Conservation (phyloP, 2,329 filamentous ascomycete genomes). For the Paracamarosporium sp. region DNA sequence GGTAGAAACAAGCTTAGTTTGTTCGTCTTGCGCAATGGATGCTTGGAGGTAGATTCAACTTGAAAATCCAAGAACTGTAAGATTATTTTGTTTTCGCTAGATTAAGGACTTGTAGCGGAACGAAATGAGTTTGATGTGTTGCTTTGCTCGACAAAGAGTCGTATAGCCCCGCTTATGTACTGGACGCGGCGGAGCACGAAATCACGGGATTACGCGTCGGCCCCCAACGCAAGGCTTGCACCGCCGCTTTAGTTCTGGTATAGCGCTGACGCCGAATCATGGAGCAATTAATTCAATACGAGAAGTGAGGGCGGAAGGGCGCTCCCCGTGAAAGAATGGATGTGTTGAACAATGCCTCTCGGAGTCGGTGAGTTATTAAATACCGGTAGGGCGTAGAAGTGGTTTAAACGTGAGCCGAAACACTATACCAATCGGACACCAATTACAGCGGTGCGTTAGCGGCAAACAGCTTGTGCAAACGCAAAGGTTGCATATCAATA, state of each 20-base stretch:
- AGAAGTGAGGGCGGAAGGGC: conserved; percentile 4
- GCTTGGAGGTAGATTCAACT: neutral
- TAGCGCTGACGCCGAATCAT: neutral
- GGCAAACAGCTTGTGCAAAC: too few relatives aligned
- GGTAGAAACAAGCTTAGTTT: neutral
- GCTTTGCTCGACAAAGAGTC: neutral
- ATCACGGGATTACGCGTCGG: conserved; percentile 12
- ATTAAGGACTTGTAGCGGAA: neutral
- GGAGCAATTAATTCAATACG: neutral
- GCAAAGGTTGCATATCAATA: too few relatives aligned
- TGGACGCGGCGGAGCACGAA: neutral
- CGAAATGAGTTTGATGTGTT: neutral
- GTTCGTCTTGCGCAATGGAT: too few relatives aligned
- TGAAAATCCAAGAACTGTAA: too few relatives aligned
- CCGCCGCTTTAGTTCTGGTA: neutral
- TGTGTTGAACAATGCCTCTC: too few relatives aligned
- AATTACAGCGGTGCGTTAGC: too few relatives aligned
- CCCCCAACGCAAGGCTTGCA: neutral
- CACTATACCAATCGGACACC: neutral
- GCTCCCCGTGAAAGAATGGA: neutral
- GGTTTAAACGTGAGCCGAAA: neutral
- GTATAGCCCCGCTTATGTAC: conserved; percentile 1
- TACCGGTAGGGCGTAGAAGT: neutral
- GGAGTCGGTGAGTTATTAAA: too few relatives aligned
- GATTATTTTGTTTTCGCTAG: too few relatives aligned